Percentiles rank a stretch among this genome's conserved stretches.
Conservation (phyloP, 345 rosid genomes). For the Arabidopsis suecica region DNA sequence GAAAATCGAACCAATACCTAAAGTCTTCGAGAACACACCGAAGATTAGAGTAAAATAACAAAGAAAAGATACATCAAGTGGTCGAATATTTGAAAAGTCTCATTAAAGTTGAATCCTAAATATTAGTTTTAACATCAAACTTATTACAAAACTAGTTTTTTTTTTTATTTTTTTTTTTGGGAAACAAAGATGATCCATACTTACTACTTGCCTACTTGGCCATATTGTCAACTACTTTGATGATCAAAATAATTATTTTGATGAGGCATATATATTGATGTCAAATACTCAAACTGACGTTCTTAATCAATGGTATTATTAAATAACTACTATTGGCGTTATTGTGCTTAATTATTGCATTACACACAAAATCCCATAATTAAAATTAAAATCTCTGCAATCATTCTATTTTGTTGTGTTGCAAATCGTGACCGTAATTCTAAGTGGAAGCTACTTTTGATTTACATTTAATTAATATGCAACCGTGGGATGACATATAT, state of each 20-base stretch:
- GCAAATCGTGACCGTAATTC: constrained; percentile 17
- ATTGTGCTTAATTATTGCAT: constrained; percentile 10
- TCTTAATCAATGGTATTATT: neutral
- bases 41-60: too few relatives aligned
- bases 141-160: neutral
- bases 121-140: neutral
- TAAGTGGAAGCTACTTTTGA: constrained; percentile 26
- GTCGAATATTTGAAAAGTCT: neutral
- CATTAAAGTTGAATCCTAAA: neutral
- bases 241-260: neutral
- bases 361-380: neutral
- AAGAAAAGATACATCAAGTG: neutral
- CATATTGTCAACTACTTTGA: constrained; percentile 8
- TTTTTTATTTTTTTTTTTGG: too few relatives aligned
- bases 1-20: neutral
- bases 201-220: constrained; percentile 17
- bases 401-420: constrained; percentile 30
- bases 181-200: neutral
- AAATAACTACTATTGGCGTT: neutral
- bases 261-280: too few relatives aligned
- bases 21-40: neutral
- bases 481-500: constrained; percentile 45
- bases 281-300: neutral
- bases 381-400: neutral
- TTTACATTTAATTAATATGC: constrained; percentile 31